Evolutionary conservation across 2,329 filamentous ascomycete genomes (phyloP).

Genomic region (Leptographium procerum): DNA sequence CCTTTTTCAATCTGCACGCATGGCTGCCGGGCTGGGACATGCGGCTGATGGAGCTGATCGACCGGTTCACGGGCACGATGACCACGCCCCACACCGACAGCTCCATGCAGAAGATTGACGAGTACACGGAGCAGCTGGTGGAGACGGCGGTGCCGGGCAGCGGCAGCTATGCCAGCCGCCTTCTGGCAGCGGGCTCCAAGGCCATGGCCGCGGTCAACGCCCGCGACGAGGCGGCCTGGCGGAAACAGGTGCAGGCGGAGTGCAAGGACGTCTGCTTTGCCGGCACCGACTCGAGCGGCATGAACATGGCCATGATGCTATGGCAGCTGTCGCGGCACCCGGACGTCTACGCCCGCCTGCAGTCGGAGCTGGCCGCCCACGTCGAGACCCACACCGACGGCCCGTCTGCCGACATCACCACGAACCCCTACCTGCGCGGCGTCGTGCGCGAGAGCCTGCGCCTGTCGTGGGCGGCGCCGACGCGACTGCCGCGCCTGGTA

Average conservation of each 20-base stretch:
- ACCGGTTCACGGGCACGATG: constrained; percentile 5
- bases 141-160: not conserved
- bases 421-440: constrained; percentile 7
- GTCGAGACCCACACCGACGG: not conserved
- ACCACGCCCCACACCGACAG: not conserved
- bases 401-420: not conserved
- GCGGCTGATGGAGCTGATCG: constrained; percentile 3
- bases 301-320: constrained; percentile 8
- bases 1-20: constrained; percentile 8
- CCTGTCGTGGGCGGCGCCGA: constrained; percentile 10
- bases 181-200: not conserved
- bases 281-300: constrained; percentile 10
- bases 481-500: constrained; percentile 8
- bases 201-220: not conserved
- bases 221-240: not conserved
- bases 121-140: constrained; percentile 2
- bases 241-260: constrained; percentile 5
- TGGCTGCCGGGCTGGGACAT: constrained; percentile 5
- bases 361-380: not conserved
- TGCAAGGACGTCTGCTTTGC: constrained; percentile 11
- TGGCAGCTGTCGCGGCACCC: constrained; percentile 4
- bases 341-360: not conserved
- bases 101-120: constrained; percentile 5
- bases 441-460: constrained; percentile 12
- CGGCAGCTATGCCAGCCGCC: constrained; percentile 6